Evolutionary conservation across 305 asterid species (phyloP), one percentile per base, ranked within the genome.

Genomic region (Fraxinus sp.): DNA sequence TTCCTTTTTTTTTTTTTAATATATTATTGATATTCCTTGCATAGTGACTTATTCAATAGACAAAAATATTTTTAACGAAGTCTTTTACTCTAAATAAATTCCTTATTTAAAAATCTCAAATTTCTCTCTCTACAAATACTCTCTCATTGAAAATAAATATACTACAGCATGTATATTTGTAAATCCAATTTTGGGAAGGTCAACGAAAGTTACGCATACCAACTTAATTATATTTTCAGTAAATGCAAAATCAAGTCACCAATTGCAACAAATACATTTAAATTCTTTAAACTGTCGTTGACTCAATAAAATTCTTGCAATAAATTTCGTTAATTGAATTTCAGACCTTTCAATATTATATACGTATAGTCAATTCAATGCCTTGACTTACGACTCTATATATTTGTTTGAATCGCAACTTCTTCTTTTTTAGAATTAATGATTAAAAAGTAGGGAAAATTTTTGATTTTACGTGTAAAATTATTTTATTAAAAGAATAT

Each of bases 131-230:
- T 49, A 14, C 62, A 14, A 14, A 14, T 49, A 13, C 18, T 44
- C 16, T 41, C 55, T 46, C 18, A 46, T 46, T 7, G 57, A 46
- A 46, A 3, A 46, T 46, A 46, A 46, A 46, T 46, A 33, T 46
- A 0, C 18, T 46, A 46, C 18, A 4, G 5, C 30, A 26, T 13
- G 13, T 13, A 46, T 46, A 46, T 52, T 16, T 52, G 62, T 5
- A 8, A 52, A 20, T 20, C 66, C 84, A 73, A 87, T 14, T 44
- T 14, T 77, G 57, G 4, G 44, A 78, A 81, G 82, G 93, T 90
- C 91, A 89, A 81, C 81, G 91, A 89, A 77, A 89, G 88, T 81
- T 39, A 86, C 88, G 39, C 49, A 68, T 81, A 22, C 80, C 87
- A 87, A 87, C 64, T 79, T 83, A 74, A 37, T 57, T 39, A 77